phyloP scores from a whole-genome alignment of 1,284 basidiomycete species.

The Ustilago trichophora region DNA sequence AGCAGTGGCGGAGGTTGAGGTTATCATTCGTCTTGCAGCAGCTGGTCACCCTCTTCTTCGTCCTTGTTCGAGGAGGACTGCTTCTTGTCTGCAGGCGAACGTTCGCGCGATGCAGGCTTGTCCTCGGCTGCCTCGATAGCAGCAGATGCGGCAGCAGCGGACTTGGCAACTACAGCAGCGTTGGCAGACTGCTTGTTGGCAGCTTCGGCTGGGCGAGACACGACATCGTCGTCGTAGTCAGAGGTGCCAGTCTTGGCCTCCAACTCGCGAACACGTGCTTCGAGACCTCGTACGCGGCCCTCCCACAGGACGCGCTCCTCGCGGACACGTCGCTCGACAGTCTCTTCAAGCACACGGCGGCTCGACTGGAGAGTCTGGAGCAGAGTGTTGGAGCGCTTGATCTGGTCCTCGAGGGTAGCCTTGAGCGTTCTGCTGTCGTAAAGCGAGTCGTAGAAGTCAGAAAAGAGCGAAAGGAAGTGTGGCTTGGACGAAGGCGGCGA shows the following conservation, averaged over 20 bases:
- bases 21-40: constrained; percentile 38
- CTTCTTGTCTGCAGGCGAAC: constrained; percentile 10
- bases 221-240: constrained; percentile 16
- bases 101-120: constrained; percentile 15
- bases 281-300: constrained; percentile 48
- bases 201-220: constrained; percentile 1
- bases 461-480: constrained; percentile 63
- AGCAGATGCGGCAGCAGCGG: no score
- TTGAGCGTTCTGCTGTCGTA: constrained; percentile 63
- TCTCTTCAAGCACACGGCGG: constrained; percentile 59
- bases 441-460: constrained; percentile 63
- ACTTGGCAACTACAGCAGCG: background rate
- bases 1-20: no score
- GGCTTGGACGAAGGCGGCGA: constrained; percentile 55
- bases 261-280: constrained; percentile 48
- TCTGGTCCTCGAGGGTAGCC: constrained; percentile 64
- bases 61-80: constrained; percentile 5
- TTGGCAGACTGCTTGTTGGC: background rate
- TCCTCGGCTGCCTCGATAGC: constrained; percentile 10
- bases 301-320: constrained; percentile 59
- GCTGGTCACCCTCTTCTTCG: constrained; percentile 31
- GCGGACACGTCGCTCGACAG: constrained; percentile 55
- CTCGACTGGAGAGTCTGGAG: constrained; percentile 63
- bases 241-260: constrained; percentile 36
- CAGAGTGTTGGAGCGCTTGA: constrained; percentile 60